A percentile compares a stretch with the other conserved stretches of the same genome.
These are phyloP conservation scores for Echinochloa phyllopogon DNA, from an alignment of 176 grass and related monocot species.

Conservation along the genomic window DNA sequence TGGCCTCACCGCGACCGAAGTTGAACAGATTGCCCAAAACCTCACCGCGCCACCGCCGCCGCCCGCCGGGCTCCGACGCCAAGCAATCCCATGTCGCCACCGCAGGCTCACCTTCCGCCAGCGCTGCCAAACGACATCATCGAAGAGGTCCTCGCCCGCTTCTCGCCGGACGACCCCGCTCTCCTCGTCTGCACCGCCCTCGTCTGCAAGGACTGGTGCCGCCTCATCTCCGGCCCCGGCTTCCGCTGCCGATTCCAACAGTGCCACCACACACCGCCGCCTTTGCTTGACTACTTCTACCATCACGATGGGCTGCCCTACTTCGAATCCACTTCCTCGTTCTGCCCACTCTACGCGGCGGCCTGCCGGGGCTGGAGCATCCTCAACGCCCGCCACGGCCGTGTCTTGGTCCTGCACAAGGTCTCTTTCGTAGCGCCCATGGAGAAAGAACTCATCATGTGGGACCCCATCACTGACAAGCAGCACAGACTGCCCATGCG, in stretches of 20 bases:
- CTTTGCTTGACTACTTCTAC: background rate
- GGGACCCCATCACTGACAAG: background rate
- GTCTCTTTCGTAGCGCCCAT: too few relatives aligned
- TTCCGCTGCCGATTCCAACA: background rate
- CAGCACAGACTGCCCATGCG: too few relatives aligned
- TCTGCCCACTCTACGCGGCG: background rate
- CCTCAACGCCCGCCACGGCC: background rate
- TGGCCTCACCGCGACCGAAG: too few relatives aligned
- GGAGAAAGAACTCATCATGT: background rate
- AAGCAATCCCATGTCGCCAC: background rate
- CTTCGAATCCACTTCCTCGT: background rate
- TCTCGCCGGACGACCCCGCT: background rate
- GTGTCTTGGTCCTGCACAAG: background rate
- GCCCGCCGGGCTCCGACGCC: too few relatives aligned
- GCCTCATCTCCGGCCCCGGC: background rate
- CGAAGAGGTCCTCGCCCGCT: background rate
- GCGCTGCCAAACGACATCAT: background rate
- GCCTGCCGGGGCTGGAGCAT: background rate
- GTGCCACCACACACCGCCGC: background rate
- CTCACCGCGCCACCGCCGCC: too few relatives aligned
- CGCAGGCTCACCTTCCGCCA: background rate
- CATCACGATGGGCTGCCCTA: background rate
- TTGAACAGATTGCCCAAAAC: too few relatives aligned
- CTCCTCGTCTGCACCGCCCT: background rate
- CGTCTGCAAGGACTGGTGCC: background rate